These are phyloP conservation scores for Cupressus sempervirens DNA, from an alignment of 75 land plant genomes.

Conservation along the genomic window DNA sequence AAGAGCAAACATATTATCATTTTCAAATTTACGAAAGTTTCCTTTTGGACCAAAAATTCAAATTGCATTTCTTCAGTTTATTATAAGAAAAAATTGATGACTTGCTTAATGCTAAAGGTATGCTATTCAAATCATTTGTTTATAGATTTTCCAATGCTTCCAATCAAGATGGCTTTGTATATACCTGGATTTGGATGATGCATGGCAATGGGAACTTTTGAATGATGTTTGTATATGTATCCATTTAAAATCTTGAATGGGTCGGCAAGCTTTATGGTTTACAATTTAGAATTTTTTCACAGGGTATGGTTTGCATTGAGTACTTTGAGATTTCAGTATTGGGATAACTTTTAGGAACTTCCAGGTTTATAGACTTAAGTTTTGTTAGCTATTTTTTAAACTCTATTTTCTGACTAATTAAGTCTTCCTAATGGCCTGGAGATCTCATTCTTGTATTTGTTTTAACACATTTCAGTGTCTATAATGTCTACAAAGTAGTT, in stretches of 20 bases:
- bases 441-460: constrained; percentile 6
- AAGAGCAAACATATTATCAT: too few relatives aligned
- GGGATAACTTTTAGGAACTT: not conserved
- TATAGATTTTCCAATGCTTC: not conserved
- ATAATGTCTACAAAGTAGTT: constrained; percentile 86
- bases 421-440: not conserved
- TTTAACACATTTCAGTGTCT: constrained; percentile 41
- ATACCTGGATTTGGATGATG: not conserved
- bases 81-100: too few relatives aligned
- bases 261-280: not conserved
- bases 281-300: not conserved
- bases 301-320: not conserved
- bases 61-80: too few relatives aligned
- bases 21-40: too few relatives aligned
- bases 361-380: not conserved
- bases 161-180: not conserved
- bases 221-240: not conserved
- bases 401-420: not conserved
- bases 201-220: too few relatives aligned
- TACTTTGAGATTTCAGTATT: not conserved
- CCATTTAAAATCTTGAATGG: not conserved
- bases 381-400: not conserved
- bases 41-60: too few relatives aligned
- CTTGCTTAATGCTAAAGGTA: too few relatives aligned
- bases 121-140: not conserved